Evolutionary conservation across 768 basidiomycete species (phyloP), one percentile per base, ranked within the genome.

Genomic region (Gymnopilus junonius): DNA sequence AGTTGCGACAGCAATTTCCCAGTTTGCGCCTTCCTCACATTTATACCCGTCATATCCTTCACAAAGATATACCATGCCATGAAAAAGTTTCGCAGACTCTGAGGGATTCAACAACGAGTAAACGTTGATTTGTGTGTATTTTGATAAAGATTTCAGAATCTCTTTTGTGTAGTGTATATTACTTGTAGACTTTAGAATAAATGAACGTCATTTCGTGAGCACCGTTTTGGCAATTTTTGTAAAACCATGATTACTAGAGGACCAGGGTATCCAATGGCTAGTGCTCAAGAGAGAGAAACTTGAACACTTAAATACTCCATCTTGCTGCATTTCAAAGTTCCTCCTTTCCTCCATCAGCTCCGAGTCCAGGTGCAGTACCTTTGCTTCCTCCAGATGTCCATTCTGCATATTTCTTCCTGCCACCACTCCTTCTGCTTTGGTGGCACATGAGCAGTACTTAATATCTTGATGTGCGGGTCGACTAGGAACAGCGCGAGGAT

Each of bases 261-360:
- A n/a, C n/a, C n/a, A n/a, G n/a, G n/a, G n/a, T n/a, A n/a, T n/a
- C n/a, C n/a, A n/a, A n/a, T n/a, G n/a, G 25, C 25, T 23, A 48
- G 14, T 48, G 46, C 25, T 48, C 46, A 27, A 48, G 2, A 48
- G 21, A 0, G 56, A 57, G 45, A 63, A 58, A 7, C 50, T 20
- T 14, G 32, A n/a, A 17, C 45, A 31, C 29, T 35, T n/a, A 27
- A 63, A 58, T 2, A 55, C 55, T 3, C 34, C 43, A 32, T 53
- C 62, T 5, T 63, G 62, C 14, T 29, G 6, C 5, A 48, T 27
- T n/a, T 21, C 27, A 39, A 58, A 58, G 14, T 10, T 8, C 32
- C 51, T 63, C 21, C 62, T 34, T 25, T 63, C 62, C 17, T 63
- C 48, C 62, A 63, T 58, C 14, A 63, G 42, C 43, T 50, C 55